Evolutionary conservation across 1,284 basidiomycete genomes (phyloP).

Genomic region (Singerocomus inundabilis): DNA sequence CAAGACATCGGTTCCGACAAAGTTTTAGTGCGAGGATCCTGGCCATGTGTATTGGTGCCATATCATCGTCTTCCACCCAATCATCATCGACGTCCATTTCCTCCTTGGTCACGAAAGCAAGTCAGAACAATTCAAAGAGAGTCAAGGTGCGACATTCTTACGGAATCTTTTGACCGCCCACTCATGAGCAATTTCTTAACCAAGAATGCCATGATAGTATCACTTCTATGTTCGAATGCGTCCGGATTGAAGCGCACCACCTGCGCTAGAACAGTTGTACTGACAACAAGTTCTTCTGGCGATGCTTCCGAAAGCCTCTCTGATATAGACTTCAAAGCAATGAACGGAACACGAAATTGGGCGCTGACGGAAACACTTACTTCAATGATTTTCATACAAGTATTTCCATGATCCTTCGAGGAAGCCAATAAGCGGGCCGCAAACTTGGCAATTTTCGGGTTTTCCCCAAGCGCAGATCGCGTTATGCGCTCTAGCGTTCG

Average conservation of each 20-base stretch:
- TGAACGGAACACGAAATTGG: not conserved
- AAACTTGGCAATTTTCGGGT: conserved; percentile 80
- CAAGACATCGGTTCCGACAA: conserved; percentile 74
- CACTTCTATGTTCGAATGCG: conserved; percentile 76
- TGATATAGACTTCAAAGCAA: conserved; percentile 51
- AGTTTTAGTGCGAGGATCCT: conserved; percentile 79
- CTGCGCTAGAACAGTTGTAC: conserved; percentile 73
- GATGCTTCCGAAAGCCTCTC: conserved; percentile 50
- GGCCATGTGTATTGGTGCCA: conserved; percentile 57
- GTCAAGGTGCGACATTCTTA: conserved; percentile 30
- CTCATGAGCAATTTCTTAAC: conserved; percentile 72
- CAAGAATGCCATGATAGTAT: conserved; percentile 69
- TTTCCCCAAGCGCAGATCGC: conserved; percentile 60
- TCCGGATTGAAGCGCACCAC: conserved; percentile 68
- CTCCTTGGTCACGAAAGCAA: conserved; percentile 26
- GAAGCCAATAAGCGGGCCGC: conserved; percentile 77
- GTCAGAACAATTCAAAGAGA: conserved; percentile 1
- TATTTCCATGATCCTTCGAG: conserved; percentile 50
- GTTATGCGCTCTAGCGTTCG: conserved; percentile 66
- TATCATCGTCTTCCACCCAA: conserved; percentile 70
- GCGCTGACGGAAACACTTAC: conserved; percentile 42
- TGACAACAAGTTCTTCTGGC: conserved; percentile 59
- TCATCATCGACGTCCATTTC: conserved; percentile 63
- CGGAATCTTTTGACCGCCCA: conserved; percentile 46
- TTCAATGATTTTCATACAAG: conserved; percentile 59